These are phyloP conservation scores for Cyclotella baltica DNA, from an alignment of 108 stramenopile genomes.

Conservation along the genomic window DNA sequence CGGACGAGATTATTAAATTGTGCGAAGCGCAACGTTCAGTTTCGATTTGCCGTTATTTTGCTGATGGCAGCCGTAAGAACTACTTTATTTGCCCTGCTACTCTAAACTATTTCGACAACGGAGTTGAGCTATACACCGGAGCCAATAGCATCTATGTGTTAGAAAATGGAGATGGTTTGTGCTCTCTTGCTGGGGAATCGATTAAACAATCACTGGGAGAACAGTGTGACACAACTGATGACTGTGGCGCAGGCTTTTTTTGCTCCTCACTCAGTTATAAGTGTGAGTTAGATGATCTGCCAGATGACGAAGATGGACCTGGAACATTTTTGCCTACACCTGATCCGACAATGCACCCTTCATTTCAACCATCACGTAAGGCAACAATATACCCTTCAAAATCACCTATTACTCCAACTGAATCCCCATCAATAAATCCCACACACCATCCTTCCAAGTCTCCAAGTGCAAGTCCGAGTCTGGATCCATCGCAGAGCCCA, in stretches of 20 bases:
- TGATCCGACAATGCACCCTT: background rate
- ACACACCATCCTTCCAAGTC: no score
- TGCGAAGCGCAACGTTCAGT: slow-evolving; percentile 6
- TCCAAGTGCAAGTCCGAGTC: background rate
- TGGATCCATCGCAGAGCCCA: background rate
- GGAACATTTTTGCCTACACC: background rate
- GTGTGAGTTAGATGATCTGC: background rate
- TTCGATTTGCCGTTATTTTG: background rate
- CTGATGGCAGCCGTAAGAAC: background rate
- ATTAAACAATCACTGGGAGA: background rate
- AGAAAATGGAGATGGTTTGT: background rate
- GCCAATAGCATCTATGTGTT: background rate
- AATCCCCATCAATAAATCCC: background rate
- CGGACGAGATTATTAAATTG: background rate
- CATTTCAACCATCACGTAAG: background rate
- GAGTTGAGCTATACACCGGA: background rate
- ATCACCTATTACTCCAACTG: background rate
- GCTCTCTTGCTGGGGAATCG: background rate
- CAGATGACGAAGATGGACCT: background rate
- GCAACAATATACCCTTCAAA: background rate
- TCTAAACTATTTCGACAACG: slow-evolving; percentile 1
- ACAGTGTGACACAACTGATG: background rate
- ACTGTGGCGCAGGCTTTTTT: background rate
- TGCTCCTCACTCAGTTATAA: background rate
- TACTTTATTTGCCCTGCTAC: background rate